A percentile compares a stretch with the other conserved stretches of the same genome.
Evolutionary conservation across 2,329 filamentous ascomycete species (phyloP).

Genomic region (Penicillium fuscoglaucum): DNA sequence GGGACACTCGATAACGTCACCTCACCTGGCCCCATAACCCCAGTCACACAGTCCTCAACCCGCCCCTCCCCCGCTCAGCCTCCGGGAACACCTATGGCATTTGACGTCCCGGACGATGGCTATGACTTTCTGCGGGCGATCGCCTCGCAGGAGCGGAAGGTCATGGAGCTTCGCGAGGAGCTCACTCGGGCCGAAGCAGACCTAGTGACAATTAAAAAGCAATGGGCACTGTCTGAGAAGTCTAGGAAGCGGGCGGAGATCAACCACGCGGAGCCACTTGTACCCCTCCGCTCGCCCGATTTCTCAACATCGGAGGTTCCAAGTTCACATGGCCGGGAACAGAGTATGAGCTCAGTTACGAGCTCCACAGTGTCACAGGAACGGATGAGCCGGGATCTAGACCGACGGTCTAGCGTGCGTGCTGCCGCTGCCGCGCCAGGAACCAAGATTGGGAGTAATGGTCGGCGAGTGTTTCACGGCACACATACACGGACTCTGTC

Average conservation of each 20-base stretch:
- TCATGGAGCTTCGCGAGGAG: slow-evolving; percentile 89
- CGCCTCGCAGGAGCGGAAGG: slow-evolving; percentile 85
- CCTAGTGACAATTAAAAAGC: slow-evolving; percentile 73
- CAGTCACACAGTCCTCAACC: slow-evolving; percentile 34
- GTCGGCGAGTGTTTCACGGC: slow-evolving; percentile 67
- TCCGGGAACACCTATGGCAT: slow-evolving; percentile 27
- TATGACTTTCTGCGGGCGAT: slow-evolving; percentile 81
- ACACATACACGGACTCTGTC: slow-evolving; percentile 71
- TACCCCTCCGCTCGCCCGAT: slow-evolving; percentile 51
- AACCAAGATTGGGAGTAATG: slow-evolving; percentile 38
- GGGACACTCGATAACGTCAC: slow-evolving; percentile 25
- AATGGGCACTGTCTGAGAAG: slow-evolving; percentile 77
- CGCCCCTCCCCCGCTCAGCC: slow-evolving; percentile 34
- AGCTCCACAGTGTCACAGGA: slow-evolving; percentile 32
- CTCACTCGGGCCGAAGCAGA: slow-evolving; percentile 78
- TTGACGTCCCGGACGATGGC: slow-evolving; percentile 50
- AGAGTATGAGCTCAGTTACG: slow-evolving; percentile 29
- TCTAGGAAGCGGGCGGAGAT: slow-evolving; percentile 71
- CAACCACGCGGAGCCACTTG: slow-evolving; percentile 60
- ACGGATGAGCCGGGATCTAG: slow-evolving; percentile 61
- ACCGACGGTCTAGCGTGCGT: slow-evolving; percentile 70
- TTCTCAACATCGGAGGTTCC: slow-evolving; percentile 13
- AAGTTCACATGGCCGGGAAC: slow-evolving; percentile 27
- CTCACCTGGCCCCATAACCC: slow-evolving; percentile 37
- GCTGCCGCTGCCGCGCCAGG: slow-evolving; percentile 42